Conservation (phyloP, 1,284 basidiomycete genomes). For the Sporisorium reilianum region DNA sequence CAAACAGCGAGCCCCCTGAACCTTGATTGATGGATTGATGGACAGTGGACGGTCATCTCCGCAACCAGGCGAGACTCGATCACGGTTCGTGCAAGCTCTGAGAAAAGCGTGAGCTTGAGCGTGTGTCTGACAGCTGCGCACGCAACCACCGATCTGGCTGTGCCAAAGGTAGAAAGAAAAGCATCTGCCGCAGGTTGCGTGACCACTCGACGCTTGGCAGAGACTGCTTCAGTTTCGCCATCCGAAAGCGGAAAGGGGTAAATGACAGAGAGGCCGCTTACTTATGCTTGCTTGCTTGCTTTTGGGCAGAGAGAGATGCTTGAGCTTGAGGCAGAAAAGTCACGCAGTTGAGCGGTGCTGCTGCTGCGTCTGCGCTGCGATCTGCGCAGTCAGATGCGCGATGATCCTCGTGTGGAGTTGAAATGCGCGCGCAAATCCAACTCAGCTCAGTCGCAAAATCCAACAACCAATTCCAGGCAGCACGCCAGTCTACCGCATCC, state of each 20-base stretch:
- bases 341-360: no score
- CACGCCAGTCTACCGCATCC: slow-evolving; percentile 22
- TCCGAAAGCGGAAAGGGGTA: slow-evolving; percentile 35
- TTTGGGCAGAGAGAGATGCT: not conserved
- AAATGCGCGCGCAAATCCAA: slow-evolving; percentile 12
- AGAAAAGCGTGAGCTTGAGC: not conserved
- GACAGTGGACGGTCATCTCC: slow-evolving; percentile 17
- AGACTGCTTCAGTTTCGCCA: slow-evolving; percentile 13
- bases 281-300: no score
- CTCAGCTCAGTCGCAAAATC: slow-evolving; percentile 18
- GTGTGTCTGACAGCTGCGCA: slow-evolving; percentile 12
- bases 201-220: slow-evolving; percentile 13
- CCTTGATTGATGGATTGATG: slow-evolving; percentile 13
- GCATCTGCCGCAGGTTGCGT: no score
- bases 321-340: no score
- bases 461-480: slow-evolving; percentile 11
- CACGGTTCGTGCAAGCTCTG: not conserved
- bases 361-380: no score
- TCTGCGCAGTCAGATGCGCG: slow-evolving; percentile 18
- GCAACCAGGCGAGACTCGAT: slow-evolving; percentile 2
- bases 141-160: slow-evolving; percentile 13
- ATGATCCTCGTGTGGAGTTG: slow-evolving; percentile 49
- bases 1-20: not conserved
- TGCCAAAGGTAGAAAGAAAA: slow-evolving; percentile 6
- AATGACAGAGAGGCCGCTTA: no score